Evolutionary conservation across 371 early-diverging fungal species (phyloP), one percentile per base, ranked within the genome.

Genomic region (Lichtheimia hyalospora): DNA sequence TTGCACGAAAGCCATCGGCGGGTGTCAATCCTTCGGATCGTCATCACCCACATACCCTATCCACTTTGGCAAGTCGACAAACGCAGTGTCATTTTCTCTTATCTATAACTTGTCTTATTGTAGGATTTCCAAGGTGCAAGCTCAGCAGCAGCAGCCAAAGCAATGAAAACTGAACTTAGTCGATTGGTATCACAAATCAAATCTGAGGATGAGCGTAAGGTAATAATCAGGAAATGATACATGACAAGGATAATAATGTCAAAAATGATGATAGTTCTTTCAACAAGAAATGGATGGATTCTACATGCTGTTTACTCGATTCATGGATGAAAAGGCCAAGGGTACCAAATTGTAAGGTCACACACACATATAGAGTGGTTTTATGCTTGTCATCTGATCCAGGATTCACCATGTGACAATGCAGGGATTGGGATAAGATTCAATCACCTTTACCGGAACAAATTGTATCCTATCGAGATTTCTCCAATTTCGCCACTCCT

Each of bases 371-470:
- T 3, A 7, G 7, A 3, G 27, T 25, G 25, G 25, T 34, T 34
- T 10, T 10, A 34, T 81, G 44, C 54, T 64, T 39, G 1, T 40
- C 25, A 25, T 41, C 24, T n/a, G 18, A 4, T 41, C 6, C 18
- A 50, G 7, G 0, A 13, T 51, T n/a, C n/a, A n/a, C n/a, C 4
- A 49, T 40, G 16, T 16, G 20, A 61, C 27, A 27, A 39, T 21
- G 16, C 39, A 94, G 92, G 55, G 89, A 93, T 74, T 98, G 98
- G 97, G 84, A 91, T 62, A 91, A 94, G 75, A 92, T 96, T 66
- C 89, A 92, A 58, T 91, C 94, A 14, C 98, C 96, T 58, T 89
- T 88, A 49, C 81, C 85, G 24, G 96, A 96, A 48, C 89, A 90
- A 70, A 84, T 98, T 60, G 85, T 93, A 18, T 82, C 84, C 20